Evolutionary conservation across 345 rosid species (phyloP).

Genomic region (Lepidium africanum): DNA sequence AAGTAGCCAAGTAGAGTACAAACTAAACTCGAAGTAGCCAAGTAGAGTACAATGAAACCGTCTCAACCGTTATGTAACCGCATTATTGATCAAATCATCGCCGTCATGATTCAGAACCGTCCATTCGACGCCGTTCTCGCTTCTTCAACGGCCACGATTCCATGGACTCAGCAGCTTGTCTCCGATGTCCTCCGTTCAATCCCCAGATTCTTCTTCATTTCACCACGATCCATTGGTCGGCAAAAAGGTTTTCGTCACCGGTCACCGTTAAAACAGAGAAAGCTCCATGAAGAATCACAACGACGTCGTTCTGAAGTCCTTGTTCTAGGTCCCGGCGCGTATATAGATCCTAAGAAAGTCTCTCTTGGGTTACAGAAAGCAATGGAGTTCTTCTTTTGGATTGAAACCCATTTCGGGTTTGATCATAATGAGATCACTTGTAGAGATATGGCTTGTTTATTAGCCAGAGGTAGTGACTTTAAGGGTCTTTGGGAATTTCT

Average conservation of each 20-base stretch:
- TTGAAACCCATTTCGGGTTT: conserved; percentile 43
- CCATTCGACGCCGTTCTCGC: conserved; percentile 54
- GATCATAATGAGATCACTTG: conserved; percentile 58
- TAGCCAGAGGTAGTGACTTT: conserved; percentile 52
- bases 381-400: conserved; percentile 55
- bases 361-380: conserved; percentile 53
- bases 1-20: too few species aligned
- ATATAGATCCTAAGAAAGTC: conserved; percentile 53
- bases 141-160: conserved; percentile 29
- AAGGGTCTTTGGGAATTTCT: conserved; percentile 70
- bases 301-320: conserved; percentile 30
- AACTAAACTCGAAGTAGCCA: too few species aligned
- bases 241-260: conserved; percentile 71
- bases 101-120: conserved; percentile 51
- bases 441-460: conserved; percentile 64
- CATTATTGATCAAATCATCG: conserved; percentile 33
- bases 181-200: conserved; percentile 55
- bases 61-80: conserved; percentile 21
- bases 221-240: conserved; percentile 71
- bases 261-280: conserved; percentile 57
- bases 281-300: conserved; percentile 37
- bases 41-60: not conserved
- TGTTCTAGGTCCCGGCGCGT: conserved; percentile 65
- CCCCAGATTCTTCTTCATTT: conserved; percentile 60
- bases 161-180: conserved; percentile 43